Base-by-base conservation (phyloP, 164 flowering plant species). In the Akebia trifoliata region DNA sequence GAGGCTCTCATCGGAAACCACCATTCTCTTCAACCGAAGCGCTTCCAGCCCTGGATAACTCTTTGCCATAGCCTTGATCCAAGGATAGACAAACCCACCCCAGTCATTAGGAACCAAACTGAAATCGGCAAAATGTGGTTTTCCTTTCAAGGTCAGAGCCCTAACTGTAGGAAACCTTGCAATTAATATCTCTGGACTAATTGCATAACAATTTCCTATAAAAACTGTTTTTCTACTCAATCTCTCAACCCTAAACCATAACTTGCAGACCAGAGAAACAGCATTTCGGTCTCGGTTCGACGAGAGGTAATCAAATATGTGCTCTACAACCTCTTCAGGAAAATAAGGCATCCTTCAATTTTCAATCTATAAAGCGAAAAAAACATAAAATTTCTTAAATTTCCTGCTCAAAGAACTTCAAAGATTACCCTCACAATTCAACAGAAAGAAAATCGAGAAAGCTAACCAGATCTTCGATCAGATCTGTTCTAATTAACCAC, bases 101-200 rank as follows among this genome's bases (percentile, higher is more conserved):
- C 98, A 92, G n/a, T 85, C 93, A 50, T 64, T 74, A 6, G 96
- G 96, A 6, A 92, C 84, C 74, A 88, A 63, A 68, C 78, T 85
- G 80, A 88, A 92, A 62, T 92, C 98, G 0, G 95, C 96, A 42
- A 92, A 88, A 75, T 86, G 96, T 24, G 98, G 98, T 64, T 86
- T 86, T 18, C 98, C 98, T 62, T 92, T 92, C 67, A 92, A 62
- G 15, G 84, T 78, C 8, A 92, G 60, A 4, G 86, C 72, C 54
- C 71, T 77, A 9, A 91, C 42, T 49, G 70, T 70, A 0, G 92
- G 90, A 69, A 91, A 91, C 78, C 96, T 81, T 36, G 54, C 44
- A 36, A 87, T 66, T 57, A 85, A 28, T 48, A 87, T 75, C 70
- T 80, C 81, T 4, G 97, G 96, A 30, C 69, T 79, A 20, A 83